Evolutionary conservation across 345 rosid genomes (phyloP).

Genomic region (Hypericum androsaemum): DNA sequence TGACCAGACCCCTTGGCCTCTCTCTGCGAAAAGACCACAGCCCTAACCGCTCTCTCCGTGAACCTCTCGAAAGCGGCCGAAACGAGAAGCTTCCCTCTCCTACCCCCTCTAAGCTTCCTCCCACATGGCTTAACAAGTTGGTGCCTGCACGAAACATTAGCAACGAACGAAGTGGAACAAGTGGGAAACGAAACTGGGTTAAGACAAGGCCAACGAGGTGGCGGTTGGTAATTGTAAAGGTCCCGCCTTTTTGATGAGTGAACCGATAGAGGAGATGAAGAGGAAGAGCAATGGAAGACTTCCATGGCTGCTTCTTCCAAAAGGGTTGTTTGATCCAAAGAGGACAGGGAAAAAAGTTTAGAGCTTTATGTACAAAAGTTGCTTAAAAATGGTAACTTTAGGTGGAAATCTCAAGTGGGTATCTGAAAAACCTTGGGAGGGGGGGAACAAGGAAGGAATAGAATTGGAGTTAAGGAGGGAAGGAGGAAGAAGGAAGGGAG

Average conservation of each 20-base stretch:
- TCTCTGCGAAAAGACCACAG: constrained; percentile 71
- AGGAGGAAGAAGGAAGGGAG: constrained; percentile 2
- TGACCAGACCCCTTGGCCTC: constrained; percentile 69
- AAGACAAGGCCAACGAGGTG: constrained; percentile 17
- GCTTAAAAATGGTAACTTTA: neutral
- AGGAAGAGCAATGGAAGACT: constrained; percentile 40
- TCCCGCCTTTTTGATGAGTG: constrained; percentile 39
- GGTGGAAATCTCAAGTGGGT: neutral
- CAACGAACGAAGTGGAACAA: constrained; percentile 41
- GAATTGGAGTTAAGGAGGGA: neutral
- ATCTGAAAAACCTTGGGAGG: constrained; percentile 3
- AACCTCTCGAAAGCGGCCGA: constrained; percentile 83
- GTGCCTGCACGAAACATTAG: constrained; percentile 36
- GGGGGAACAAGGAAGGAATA: neutral
- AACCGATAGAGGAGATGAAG: constrained; percentile 45
- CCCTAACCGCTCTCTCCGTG: constrained; percentile 74
- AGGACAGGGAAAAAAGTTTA: neutral
- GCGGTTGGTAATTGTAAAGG: constrained; percentile 15
- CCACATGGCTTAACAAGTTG: constrained; percentile 10
- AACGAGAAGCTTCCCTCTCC: constrained; percentile 35
- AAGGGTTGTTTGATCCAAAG: neutral
- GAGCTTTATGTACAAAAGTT: too few species aligned
- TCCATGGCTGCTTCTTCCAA: neutral
- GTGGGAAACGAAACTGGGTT: constrained; percentile 30
- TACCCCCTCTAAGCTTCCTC: constrained; percentile 18